Evolutionary conservation across 768 basidiomycete species (phyloP).

Genomic region (Mycena sanguinolenta): DNA sequence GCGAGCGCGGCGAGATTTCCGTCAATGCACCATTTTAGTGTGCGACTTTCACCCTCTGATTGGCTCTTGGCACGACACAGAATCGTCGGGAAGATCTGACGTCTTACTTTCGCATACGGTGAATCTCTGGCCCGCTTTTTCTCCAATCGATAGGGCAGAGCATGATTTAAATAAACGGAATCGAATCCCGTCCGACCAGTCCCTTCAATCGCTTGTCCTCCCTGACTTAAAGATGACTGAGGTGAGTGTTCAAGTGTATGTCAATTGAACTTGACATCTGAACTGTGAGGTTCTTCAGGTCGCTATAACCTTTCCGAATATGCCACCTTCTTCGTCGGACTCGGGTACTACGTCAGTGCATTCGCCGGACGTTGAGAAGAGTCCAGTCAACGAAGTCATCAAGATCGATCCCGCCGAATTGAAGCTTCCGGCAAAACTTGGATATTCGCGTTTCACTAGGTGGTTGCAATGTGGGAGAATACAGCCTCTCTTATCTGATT

Average conservation of each 20-base stretch:
- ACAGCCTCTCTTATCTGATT: background rate
- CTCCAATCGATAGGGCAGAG: background rate
- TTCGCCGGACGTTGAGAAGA: conserved; percentile 25
- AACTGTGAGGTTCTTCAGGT: background rate
- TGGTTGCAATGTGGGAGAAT: conserved; percentile 35
- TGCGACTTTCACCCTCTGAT: no score
- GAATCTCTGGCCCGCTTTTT: background rate
- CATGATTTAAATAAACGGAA: background rate
- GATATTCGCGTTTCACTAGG: conserved; percentile 27
- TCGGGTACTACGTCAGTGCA: conserved; percentile 6
- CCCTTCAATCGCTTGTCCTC: background rate
- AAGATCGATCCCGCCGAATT: conserved; percentile 21
- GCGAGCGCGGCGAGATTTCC: no score
- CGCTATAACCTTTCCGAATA: conserved; percentile 1
- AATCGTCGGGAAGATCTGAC: background rate
- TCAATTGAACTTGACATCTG: background rate
- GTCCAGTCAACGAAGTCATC: background rate
- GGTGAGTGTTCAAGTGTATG: background rate
- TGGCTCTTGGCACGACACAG: background rate
- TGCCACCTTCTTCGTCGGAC: background rate
- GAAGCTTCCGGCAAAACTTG: conserved; percentile 36
- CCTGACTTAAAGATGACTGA: conserved; percentile 9
- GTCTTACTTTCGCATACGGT: background rate
- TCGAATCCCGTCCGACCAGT: no score
- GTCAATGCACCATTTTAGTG: no score